A percentile compares a stretch with the other conserved stretches of the same genome.
Evolutionary conservation across 2,329 filamentous ascomycete genomes (phyloP).

Genomic region (Rasamsonia emersonii): DNA sequence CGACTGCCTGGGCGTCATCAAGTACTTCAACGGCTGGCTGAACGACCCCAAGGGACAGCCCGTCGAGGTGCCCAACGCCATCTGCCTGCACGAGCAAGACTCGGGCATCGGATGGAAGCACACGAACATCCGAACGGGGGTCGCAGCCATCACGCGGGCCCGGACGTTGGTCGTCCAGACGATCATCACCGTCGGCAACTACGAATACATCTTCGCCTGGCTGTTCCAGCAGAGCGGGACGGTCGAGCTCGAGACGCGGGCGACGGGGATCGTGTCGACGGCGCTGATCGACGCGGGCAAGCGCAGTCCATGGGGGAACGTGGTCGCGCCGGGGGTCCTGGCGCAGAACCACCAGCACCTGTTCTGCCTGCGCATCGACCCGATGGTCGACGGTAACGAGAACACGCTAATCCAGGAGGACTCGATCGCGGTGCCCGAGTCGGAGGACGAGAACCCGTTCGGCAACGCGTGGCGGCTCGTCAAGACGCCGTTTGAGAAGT

Average conservation of each 20-base stretch:
- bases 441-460: conserved; percentile 49
- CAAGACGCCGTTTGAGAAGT: conserved; percentile 39
- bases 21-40: conserved; percentile 50
- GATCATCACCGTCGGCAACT: conserved; percentile 61
- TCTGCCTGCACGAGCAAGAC: conserved; percentile 63
- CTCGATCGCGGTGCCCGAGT: conserved; percentile 40
- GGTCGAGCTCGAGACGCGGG: conserved; percentile 53
- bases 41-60: conserved; percentile 45
- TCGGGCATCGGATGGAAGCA: conserved; percentile 63
- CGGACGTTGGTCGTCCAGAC: conserved; percentile 59
- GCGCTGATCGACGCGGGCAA: conserved; percentile 52
- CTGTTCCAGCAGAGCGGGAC: conserved; percentile 57
- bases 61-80: conserved; percentile 48
- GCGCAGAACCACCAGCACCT: conserved; percentile 65
- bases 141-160: conserved; percentile 53
- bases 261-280: conserved; percentile 58
- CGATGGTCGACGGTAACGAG: conserved; percentile 49
- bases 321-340: conserved; percentile 55
- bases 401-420: conserved; percentile 51
- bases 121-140: conserved; percentile 57
- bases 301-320: conserved; percentile 49
- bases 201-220: conserved; percentile 61
- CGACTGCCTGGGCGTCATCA: conserved; percentile 59
- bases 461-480: conserved; percentile 54
- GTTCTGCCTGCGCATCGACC: conserved; percentile 57